Conservation (phyloP, 192 early-diverging fungal species). For the Gryganskiella cystojenkinii region DNA sequence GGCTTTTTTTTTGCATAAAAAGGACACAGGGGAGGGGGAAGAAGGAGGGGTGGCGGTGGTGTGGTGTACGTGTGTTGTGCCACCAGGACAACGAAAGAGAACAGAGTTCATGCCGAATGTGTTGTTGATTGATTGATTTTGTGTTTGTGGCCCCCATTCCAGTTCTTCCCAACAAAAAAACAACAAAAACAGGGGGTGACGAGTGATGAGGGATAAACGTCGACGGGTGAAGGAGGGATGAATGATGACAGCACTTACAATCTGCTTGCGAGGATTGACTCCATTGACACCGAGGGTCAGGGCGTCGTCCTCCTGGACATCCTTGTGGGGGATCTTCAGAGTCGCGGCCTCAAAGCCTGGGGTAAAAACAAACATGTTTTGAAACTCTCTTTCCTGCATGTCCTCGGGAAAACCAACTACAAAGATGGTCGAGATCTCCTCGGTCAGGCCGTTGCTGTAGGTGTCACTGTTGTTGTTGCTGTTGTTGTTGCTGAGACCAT, state of each 20-base stretch:
- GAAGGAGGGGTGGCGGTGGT: neutral
- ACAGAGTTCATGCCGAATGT: too few relatives aligned
- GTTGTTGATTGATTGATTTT: neutral
- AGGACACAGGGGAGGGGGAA: too few relatives aligned
- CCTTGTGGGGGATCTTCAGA: conserved; percentile 86
- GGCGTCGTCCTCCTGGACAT: conserved; percentile 65
- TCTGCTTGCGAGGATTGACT: conserved; percentile 80
- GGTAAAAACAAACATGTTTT: conserved; percentile 99
- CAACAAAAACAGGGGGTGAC: neutral
- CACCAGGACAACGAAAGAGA: neutral
- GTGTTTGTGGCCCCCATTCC: neutral
- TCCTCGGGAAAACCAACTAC: conserved; percentile 99
- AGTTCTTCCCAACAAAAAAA: conserved; percentile 6
- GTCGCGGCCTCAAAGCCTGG: conserved; percentile 98
- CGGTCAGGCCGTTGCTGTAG: conserved; percentile 24
- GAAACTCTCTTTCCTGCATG: conserved; percentile 99
- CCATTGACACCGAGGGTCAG: conserved; percentile 59
- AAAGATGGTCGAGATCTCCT: conserved; percentile 99
- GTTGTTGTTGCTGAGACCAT: conserved; percentile 5
- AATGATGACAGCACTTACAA: conserved; percentile 77
- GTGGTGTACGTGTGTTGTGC: too few relatives aligned
- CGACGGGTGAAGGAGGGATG: neutral
- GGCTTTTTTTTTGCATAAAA: too few relatives aligned
- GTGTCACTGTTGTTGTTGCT: neutral
- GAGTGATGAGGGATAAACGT: neutral